Conservation (phyloP, 306 rosid species). For the Vigna angularis region DNA sequence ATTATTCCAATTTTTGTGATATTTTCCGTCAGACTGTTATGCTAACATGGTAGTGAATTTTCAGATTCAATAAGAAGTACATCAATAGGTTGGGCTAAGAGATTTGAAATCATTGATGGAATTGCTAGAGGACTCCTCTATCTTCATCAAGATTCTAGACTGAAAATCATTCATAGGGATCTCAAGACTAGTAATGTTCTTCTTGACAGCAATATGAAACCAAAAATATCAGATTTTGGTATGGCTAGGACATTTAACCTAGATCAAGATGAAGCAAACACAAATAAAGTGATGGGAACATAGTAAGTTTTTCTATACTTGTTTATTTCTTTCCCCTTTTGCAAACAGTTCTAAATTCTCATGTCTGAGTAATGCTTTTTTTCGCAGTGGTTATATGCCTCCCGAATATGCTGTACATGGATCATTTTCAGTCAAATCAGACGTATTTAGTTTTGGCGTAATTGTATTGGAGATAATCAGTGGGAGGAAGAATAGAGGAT, state of each 20-base stretch:
- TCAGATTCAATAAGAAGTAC: constrained; percentile 47
- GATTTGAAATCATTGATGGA: constrained; percentile 51
- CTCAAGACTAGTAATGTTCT: constrained; percentile 61
- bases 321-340: neutral
- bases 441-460: constrained; percentile 59
- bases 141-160: constrained; percentile 61
- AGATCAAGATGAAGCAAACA: constrained; percentile 57
- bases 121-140: constrained; percentile 56
- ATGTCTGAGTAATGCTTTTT: neutral
- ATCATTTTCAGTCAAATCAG: constrained; percentile 50
- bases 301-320: constrained; percentile 46
- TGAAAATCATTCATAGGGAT: constrained; percentile 63
- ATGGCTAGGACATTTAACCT: constrained; percentile 52
- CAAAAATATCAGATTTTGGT: constrained; percentile 66
- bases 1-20: neutral
- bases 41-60: neutral
- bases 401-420: constrained; percentile 56
- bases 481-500: constrained; percentile 60
- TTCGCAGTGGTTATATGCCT: constrained; percentile 61
- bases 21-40: neutral
- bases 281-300: constrained; percentile 60
- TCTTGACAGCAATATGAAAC: constrained; percentile 53
- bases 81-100: constrained; percentile 49
- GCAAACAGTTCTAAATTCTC: neutral
- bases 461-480: constrained; percentile 56